Evolutionary conservation across 1,284 basidiomycete genomes (phyloP), one percentile per base, ranked within the genome.

Genomic region (Trametes pubescens): DNA sequence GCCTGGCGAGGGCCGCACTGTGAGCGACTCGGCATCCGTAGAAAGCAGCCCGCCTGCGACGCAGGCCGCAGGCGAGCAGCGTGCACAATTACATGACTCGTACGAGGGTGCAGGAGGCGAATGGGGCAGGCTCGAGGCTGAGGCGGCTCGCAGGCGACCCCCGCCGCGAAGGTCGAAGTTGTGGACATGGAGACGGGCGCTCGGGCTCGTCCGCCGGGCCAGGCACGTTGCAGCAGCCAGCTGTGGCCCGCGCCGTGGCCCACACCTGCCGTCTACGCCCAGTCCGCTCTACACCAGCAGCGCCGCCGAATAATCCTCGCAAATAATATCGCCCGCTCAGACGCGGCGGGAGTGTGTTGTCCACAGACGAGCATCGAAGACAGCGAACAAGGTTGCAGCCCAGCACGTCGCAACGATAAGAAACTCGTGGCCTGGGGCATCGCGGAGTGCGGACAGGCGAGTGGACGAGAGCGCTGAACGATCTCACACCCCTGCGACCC

Each of bases 361-460:
- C 37, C 26, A 43, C 49, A 58, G 26, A 34, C 47, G 43, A 44
- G 24, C 21, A 47, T 47, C 47, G 47, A 26, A 48, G 24, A 24
- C 47, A 16, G 40, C 6, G 61, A 58, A 59, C 52, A 52, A 54
- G 59, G 51, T 61, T 55, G 59, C 32, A 62, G 62, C 56, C 40
- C 38, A 57, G 58, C 55, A 57, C 40, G 57, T 35, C 47, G 48
- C 26, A 24, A 44, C 57, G 59, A 61, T 59, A 61, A 59, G 59
- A 51, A 35, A n/a, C 53, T 38, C 60, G 53, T 51, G 58, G 44
- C 51, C 26, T 24, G 61, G 51, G 44, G 53, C 60, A 49, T 67
- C 66, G 66, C 66, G 66, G 66, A 67, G 66, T 67, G 51, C 54
- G 62, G 66, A 60, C 58, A 57, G 51, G 63, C 59, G 60, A 60